Base-by-base conservation (phyloP, 2,329 filamentous ascomycete genomes). In the Epichloe coenophiala region DNA sequence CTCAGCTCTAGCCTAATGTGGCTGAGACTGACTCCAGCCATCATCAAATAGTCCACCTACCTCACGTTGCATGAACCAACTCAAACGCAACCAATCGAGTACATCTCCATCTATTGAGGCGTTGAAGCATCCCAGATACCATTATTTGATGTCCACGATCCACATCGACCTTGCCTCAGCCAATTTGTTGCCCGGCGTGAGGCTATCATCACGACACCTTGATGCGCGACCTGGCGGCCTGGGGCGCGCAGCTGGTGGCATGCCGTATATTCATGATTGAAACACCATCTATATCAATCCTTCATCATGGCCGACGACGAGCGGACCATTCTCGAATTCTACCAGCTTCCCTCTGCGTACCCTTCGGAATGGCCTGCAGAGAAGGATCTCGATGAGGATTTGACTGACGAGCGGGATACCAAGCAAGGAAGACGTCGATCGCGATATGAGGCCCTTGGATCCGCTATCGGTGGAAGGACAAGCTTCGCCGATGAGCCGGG, bases 311-410 rank as follows among this genome's bases (percentile, higher is more conserved):
- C 81, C 55, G 86, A 93, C 61, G 78, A 83, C 60, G 84, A 93
- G 62, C 75, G 83, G 54, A 81, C 78, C 44, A 80, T 97, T 50
- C 80, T 93, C 60, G 89, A 89, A 59, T 89, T 95, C 70, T 97
- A 97, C 71, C 86, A 89, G 65, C 78, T 97, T 46, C 77, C 84
- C 84, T 86, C 77, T 13, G 74, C 86, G 17, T 90, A 81, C 65
- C 91, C 91, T 2, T 78, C 80, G 37, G 81, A 87, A 73, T 97
- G 91, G 91, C 91, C 91, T 0, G 73, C 81, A 46, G 86, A 94
- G 60, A 83, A 91, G 62, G 77, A 83, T 51, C 81, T 78, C 61
- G 82, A 85, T 65, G 78, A 72, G 45, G 83, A 78, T 19, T 84
- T 83, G 45, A 79, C 78, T 46, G 66, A 71, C 48, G 81, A 80